A percentile compares a stretch with the other conserved stretches of the same genome.
These are phyloP conservation scores for Neonectria coccinea DNA, from an alignment of 2,329 filamentous ascomycete genomes.

Conservation along the genomic window DNA sequence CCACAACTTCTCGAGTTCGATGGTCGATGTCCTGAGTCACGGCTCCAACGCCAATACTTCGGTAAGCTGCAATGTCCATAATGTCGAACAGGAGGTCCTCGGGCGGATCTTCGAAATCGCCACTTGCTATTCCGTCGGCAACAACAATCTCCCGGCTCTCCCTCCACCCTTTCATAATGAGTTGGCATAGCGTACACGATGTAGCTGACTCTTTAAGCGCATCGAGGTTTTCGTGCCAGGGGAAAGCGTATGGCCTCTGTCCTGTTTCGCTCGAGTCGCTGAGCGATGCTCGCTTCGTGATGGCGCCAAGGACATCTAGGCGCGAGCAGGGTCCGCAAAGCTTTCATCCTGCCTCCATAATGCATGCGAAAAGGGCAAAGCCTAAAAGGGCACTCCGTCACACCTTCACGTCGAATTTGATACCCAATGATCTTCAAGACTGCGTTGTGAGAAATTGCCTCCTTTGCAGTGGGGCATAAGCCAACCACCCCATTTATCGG, in stretches of 20 bases:
- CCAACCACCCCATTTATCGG: too few species aligned
- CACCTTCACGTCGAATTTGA: background rate
- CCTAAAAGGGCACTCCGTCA: background rate
- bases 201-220: background rate
- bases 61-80: background rate
- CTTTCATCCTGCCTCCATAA: background rate
- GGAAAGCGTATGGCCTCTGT: too few species aligned
- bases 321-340: background rate
- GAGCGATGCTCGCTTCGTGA: background rate
- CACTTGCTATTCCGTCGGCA: background rate
- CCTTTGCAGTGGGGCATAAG: too few species aligned
- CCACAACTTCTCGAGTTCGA: background rate
- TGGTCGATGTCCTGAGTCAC: background rate
- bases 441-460: too few species aligned
- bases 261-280: background rate
- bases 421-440: too few species aligned
- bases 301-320: background rate
- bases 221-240: background rate
- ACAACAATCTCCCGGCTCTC: background rate
- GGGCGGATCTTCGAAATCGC: background rate
- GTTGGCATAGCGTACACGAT: background rate
- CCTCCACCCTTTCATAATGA: background rate
- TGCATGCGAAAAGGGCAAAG: background rate
- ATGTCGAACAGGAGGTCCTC: background rate
- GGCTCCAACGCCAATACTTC: background rate